Conservation (phyloP, 1,139 yeast genomes). For the Yamadazyma dendronema region DNA sequence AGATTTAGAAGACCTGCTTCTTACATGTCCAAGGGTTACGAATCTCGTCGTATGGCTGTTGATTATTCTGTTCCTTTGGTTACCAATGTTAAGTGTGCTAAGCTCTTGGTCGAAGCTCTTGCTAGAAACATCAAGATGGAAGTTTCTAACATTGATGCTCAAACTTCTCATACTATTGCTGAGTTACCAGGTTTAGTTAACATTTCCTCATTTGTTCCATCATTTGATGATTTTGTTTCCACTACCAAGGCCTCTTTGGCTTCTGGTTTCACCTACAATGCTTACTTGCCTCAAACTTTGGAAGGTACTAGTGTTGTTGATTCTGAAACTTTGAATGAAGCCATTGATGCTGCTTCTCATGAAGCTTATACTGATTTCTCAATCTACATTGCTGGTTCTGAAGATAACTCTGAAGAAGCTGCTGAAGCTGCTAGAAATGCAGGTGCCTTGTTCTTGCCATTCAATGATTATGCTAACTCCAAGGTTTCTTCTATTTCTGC, state of each 20-base stretch:
- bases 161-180: slow-evolving; percentile 82
- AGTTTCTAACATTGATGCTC: slow-evolving; percentile 79
- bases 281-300: slow-evolving; percentile 72
- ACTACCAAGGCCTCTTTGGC: slow-evolving; percentile 72
- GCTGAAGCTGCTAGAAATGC: slow-evolving; percentile 65
- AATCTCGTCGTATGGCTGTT: slow-evolving; percentile 99
- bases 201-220: slow-evolving; percentile 76
- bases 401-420: slow-evolving; percentile 60
- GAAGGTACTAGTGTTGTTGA: slow-evolving; percentile 66
- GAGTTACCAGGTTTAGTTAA: slow-evolving; percentile 86
- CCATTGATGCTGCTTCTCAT: slow-evolving; percentile 54
- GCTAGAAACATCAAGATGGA: slow-evolving; percentile 68
- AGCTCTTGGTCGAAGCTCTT: slow-evolving; percentile 89
- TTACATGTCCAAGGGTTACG: slow-evolving; percentile 96
- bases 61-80: slow-evolving; percentile 97
- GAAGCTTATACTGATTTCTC: slow-evolving; percentile 81
- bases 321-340: slow-evolving; percentile 60
- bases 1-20: slow-evolving; percentile 98
- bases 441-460: slow-evolving; percentile 79
- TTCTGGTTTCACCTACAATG: slow-evolving; percentile 86
- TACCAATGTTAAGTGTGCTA: slow-evolving; percentile 97
- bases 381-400: slow-evolving; percentile 80
- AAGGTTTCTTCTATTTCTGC: slow-evolving; percentile 76
- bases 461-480: slow-evolving; percentile 66
- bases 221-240: slow-evolving; percentile 60